phyloP scores from a whole-genome alignment of 805 yeast genomes.

The Sungouiozyma intestinalis region DNA sequence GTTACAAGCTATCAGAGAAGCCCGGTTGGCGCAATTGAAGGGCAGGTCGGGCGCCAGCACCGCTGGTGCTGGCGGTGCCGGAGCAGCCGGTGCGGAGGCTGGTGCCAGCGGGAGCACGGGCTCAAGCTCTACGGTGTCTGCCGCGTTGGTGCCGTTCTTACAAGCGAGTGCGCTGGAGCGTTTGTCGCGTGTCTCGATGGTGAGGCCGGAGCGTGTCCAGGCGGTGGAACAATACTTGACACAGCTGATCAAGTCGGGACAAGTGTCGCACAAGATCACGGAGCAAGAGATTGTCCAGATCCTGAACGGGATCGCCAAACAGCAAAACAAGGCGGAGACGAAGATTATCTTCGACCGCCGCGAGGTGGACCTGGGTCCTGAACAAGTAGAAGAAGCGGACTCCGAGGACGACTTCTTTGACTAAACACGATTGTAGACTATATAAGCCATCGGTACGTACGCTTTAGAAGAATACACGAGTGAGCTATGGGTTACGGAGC shows the following conservation, averaged over 20 bases:
- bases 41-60: conserved; percentile 27
- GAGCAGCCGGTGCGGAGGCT: conserved; percentile 6
- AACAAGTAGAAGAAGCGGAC: conserved; percentile 30
- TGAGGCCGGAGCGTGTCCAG: conserved; percentile 81
- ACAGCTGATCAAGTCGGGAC: conserved; percentile 67
- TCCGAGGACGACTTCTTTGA: conserved; percentile 39
- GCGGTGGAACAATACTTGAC: conserved; percentile 77
- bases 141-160: conserved; percentile 41
- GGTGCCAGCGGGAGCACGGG: conserved; percentile 4
- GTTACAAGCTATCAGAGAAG: conserved; percentile 81
- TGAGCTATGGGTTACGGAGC: too few species aligned
- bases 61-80: conserved; percentile 31
- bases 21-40: conserved; percentile 81
- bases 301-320: conserved; percentile 71
- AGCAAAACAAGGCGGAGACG: conserved; percentile 51
- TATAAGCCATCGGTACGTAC: too few species aligned
- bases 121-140: too few species aligned
- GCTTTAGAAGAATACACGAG: too few species aligned
- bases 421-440: too few species aligned
- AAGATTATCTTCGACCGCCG: conserved; percentile 56
- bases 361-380: conserved; percentile 30
- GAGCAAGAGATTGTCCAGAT: conserved; percentile 79
- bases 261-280: conserved; percentile 52
- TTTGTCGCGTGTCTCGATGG: conserved; percentile 74
- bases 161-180: conserved; percentile 83